These are phyloP conservation scores for Podaxis sp. DNA, from an alignment of 768 basidiomycete genomes.

Conservation along the genomic window DNA sequence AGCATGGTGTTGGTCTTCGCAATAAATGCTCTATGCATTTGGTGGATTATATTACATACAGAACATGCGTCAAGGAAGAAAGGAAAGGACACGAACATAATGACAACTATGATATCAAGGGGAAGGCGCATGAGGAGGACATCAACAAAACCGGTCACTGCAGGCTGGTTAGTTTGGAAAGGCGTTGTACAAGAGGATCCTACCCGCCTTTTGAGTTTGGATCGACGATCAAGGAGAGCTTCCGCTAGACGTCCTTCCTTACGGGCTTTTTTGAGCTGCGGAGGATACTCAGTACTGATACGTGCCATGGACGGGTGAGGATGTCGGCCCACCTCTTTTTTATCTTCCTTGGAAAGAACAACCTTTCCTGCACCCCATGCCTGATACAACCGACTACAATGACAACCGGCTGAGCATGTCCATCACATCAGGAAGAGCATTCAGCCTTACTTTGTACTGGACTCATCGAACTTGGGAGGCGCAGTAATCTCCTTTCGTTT, in stretches of 20 bases:
- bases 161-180: background rate
- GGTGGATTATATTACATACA: background rate
- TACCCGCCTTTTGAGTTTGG: slow-evolving; percentile 82
- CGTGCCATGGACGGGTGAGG: slow-evolving; percentile 1
- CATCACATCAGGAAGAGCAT: background rate
- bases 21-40: background rate
- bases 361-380: slow-evolving; percentile 83
- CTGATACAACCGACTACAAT: slow-evolving; percentile 65
- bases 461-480: slow-evolving; percentile 65
- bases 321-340: slow-evolving; percentile 57
- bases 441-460: slow-evolving; percentile 63
- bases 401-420: background rate
- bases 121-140: background rate
- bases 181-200: background rate
- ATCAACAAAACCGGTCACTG: slow-evolving; percentile 55
- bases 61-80: background rate
- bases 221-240: slow-evolving; percentile 76
- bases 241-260: slow-evolving; percentile 84
- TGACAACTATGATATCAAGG: background rate
- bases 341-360: slow-evolving; percentile 68
- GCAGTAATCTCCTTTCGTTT: slow-evolving; percentile 61
- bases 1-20: background rate
- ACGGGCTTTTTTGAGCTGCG: slow-evolving; percentile 72
- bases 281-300: slow-evolving; percentile 5
- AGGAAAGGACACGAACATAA: background rate